Percentiles rank a stretch among this genome's conserved stretches.
Conservation (phyloP, 768 basidiomycete species). For the Glaciozyma antarctica region DNA sequence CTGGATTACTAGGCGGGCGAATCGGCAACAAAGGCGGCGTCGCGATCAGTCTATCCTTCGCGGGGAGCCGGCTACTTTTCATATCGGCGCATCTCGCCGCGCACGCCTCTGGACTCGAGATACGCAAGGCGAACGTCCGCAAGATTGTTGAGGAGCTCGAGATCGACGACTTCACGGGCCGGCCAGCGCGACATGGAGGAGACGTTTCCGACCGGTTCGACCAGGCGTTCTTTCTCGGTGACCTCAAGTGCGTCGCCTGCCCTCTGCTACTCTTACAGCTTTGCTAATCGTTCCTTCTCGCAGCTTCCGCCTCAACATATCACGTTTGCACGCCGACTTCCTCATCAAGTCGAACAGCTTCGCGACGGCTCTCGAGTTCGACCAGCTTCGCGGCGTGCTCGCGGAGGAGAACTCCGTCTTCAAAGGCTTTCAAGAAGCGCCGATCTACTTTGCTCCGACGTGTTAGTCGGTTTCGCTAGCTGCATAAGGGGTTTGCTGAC, state of each 20-base stretch:
- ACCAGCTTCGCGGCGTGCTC: conserved; percentile 77
- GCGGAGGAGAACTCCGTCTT: conserved; percentile 53
- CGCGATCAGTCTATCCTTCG: conserved; percentile 76
- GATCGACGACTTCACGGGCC: conserved; percentile 62
- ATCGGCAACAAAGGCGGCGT: conserved; percentile 86
- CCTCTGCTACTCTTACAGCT: neutral
- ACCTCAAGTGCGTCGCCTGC: conserved; percentile 42
- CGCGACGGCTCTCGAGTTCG: conserved; percentile 74
- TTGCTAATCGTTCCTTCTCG: conserved; percentile 35
- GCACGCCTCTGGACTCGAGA: conserved; percentile 49
- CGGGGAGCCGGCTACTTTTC: conserved; percentile 73
- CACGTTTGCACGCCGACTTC: conserved; percentile 90
- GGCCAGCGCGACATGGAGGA: neutral
- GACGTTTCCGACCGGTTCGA: conserved; percentile 77
- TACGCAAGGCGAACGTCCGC: conserved; percentile 71
- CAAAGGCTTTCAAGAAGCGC: conserved; percentile 65
- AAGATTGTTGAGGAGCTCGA: conserved; percentile 85
- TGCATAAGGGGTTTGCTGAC: neutral
- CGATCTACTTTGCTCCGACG: conserved; percentile 79
- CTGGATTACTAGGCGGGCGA: conserved; percentile 80
- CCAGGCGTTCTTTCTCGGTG: conserved; percentile 77
- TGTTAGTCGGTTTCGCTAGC: conserved; percentile 42
- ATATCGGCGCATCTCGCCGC: conserved; percentile 83
- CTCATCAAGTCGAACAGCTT: conserved; percentile 76
- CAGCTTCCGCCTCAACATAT: conserved; percentile 81